Percentiles rank a stretch among this genome's conserved stretches.
Conservation (phyloP, 2,329 filamentous ascomycete genomes). For the Botrytis fragariae region DNA sequence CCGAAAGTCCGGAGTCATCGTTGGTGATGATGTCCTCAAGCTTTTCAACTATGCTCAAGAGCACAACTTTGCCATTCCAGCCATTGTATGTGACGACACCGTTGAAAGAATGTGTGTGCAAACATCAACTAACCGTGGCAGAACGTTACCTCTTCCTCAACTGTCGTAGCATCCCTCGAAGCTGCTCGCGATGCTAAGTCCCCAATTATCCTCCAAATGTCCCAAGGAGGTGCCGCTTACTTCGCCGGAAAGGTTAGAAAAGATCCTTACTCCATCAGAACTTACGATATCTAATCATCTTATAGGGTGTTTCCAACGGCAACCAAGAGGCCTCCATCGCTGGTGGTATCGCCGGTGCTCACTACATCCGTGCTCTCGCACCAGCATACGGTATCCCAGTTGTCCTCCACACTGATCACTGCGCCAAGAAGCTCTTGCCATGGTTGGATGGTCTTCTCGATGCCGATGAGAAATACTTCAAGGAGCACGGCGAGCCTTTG, state of each 20-base stretch:
- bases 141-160: slow-evolving; percentile 93
- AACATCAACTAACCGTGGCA: slow-evolving; percentile 32
- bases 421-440: slow-evolving; percentile 98
- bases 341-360: slow-evolving; percentile 82
- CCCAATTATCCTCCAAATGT: slow-evolving; percentile 90
- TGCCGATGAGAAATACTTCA: slow-evolving; percentile 93
- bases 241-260: slow-evolving; percentile 74
- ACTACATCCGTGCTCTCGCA: slow-evolving; percentile 88
- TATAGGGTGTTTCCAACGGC: slow-evolving; percentile 70
- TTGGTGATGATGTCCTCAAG: slow-evolving; percentile 62
- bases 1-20: slow-evolving; percentile 65
- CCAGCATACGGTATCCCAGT: slow-evolving; percentile 87
- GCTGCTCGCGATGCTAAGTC: slow-evolving; percentile 89
- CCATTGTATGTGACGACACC: slow-evolving; percentile 54
- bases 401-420: slow-evolving; percentile 95
- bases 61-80: slow-evolving; percentile 84
- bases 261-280: not conserved
- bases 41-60: slow-evolving; percentile 90
- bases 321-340: slow-evolving; percentile 87
- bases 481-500: slow-evolving; percentile 85
- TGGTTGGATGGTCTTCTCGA: slow-evolving; percentile 97
- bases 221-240: slow-evolving; percentile 90
- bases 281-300: slow-evolving; percentile 20
- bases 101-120: not conserved
- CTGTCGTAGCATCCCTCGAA: slow-evolving; percentile 83